Evolutionary conservation across 306 rosid genomes (phyloP), one percentile per base, ranked within the genome.

Genomic region (Sesbania bispinosa): DNA sequence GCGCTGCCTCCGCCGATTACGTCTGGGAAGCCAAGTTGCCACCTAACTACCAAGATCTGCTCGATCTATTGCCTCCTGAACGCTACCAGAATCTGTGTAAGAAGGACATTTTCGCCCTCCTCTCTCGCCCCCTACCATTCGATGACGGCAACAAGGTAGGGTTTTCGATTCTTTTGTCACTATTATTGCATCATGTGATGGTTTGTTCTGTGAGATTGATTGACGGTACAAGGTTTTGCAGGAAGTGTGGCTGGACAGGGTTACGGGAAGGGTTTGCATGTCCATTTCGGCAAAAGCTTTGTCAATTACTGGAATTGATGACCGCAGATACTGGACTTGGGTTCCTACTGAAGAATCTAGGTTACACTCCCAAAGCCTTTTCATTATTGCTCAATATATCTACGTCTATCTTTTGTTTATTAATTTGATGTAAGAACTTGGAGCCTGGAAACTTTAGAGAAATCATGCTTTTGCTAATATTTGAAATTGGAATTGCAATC

Each of bases 331-430:
- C 77, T 93, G 98, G 98, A 92, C 79, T 65, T 92, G 96, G 98
- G 88, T 92, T 83, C 85, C 90, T 13, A 92, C 98, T n/a, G 92
- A 92, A 75, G 98, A 92, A 74, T 92, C 98, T 46, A 88, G 98
- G 98, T 89, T 51, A 75, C 85, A 35, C 24, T 59, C 26, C 21
- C 7, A 2, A 21, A 73, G 32, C 27, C 46, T 30, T 41, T 21
- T 36, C 3, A 27, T 48, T 45, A 8, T 68, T 62, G 1, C 51
- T 73, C 27, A 9, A 3, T 5, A 18, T 46, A 21, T 4, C 8
- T 10, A 11, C 20, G 1, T 50, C 2, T 36, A 3, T 38, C 7
- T 6, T 26, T 27, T 6, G 5, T 13, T 63, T 63, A 23, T 66
- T 27, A 1, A 14, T 21, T 33, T 67, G 18, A 2, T 6, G 29